Evolutionary conservation across 768 basidiomycete genomes (phyloP).

Genomic region (Pisolithus microcarpus): DNA sequence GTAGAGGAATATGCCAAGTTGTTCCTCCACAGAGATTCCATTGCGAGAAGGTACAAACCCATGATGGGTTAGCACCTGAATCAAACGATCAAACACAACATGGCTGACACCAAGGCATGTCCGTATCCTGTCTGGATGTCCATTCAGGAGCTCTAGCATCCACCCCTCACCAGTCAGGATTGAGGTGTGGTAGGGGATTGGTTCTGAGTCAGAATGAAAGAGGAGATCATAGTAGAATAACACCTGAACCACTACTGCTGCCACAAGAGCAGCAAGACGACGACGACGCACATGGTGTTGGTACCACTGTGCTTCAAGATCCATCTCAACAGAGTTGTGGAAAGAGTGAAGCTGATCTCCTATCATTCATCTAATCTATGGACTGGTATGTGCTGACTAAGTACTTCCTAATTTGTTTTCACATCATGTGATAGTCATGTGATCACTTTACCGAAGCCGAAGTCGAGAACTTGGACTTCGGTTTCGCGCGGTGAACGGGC

Average conservation of each 20-base stretch:
- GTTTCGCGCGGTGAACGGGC: too few relatives aligned
- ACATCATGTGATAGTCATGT: too few relatives aligned
- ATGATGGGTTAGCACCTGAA: constrained; percentile 1
- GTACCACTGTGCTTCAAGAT: background rate
- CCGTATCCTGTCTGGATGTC: constrained; percentile 15
- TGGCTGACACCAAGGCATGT: constrained; percentile 14
- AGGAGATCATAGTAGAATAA: background rate
- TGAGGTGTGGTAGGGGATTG: constrained; percentile 16
- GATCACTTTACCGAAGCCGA: too few relatives aligned
- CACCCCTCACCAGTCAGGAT: constrained; percentile 16
- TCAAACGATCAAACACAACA: constrained; percentile 15
- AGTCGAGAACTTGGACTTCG: too few relatives aligned
- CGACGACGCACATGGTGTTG: background rate
- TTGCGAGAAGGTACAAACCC: background rate
- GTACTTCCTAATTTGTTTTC: too few relatives aligned
- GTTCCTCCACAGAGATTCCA: constrained; percentile 6
- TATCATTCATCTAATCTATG: background rate
- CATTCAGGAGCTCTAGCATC: constrained; percentile 15
- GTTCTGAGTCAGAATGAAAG: background rate
- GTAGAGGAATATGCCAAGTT: constrained; percentile 10
- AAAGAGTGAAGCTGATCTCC: background rate
- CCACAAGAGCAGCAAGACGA: background rate
- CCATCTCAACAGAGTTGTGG: background rate
- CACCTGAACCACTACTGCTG: background rate
- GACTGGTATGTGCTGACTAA: too few relatives aligned